Conservation (phyloP, 306 rosid species). For the Fragaria ananassa region DNA sequence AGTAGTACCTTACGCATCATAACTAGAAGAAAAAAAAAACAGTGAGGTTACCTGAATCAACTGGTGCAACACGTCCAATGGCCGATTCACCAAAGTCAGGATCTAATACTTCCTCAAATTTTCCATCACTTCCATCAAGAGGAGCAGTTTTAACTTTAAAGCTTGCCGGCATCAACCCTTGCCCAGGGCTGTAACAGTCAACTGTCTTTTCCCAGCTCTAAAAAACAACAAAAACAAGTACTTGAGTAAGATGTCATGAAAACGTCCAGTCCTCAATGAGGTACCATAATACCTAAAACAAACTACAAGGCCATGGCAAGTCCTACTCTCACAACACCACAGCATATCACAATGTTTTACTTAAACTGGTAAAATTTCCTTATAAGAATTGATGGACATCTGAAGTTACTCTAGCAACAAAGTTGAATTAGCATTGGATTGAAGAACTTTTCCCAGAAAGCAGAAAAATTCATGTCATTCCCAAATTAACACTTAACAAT, state of each 20-base stretch:
- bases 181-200: constrained; percentile 91
- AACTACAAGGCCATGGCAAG: neutral
- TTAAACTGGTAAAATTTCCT: neutral
- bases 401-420: neutral
- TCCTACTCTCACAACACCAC: neutral
- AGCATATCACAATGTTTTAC: neutral
- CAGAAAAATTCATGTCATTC: neutral
- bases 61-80: constrained; percentile 93
- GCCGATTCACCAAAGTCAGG: constrained; percentile 98
- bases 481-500: neutral
- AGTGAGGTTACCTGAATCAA: constrained; percentile 66
- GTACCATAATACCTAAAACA: neutral
- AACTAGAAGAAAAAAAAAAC: neutral
- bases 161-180: constrained; percentile 95
- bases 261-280: constrained; percentile 10
- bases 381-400: neutral
- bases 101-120: constrained; percentile 77
- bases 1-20: neutral
- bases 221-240: constrained; percentile 14
- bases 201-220: constrained; percentile 96
- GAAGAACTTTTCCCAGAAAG: neutral
- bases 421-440: neutral
- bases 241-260: constrained; percentile 9
- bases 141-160: constrained; percentile 67
- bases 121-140: constrained; percentile 68